These are phyloP conservation scores for Chionographis japonica DNA, from an alignment of 106 monocot genomes.

Conservation along the genomic window DNA sequence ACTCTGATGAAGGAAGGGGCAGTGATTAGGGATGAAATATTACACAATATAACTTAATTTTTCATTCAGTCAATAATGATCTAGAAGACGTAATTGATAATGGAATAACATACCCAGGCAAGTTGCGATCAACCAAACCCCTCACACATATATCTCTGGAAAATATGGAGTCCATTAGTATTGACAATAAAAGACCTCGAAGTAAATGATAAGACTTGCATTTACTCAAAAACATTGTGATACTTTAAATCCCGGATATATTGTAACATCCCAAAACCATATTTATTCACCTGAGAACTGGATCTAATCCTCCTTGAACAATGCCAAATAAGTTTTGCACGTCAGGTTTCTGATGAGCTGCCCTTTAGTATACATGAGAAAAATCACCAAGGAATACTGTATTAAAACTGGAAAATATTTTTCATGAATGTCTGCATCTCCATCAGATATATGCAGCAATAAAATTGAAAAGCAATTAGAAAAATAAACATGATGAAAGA, in stretches of 20 bases:
- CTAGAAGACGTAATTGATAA: not conserved
- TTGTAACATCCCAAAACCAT: too few species aligned
- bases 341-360: slow-evolving; percentile 92
- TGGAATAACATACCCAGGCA: slow-evolving; percentile 82
- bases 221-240: too few species aligned
- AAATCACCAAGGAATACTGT: slow-evolving; percentile 1
- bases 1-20: not conserved
- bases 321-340: slow-evolving; percentile 95
- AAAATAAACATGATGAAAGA: too few species aligned
- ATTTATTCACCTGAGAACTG: slow-evolving; percentile 71
- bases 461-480: not conserved
- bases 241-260: too few species aligned
- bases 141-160: slow-evolving; percentile 92
- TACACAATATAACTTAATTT: not conserved
- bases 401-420: too few species aligned
- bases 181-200: not conserved
- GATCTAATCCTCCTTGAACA: slow-evolving; percentile 98
- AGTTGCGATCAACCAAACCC: slow-evolving; percentile 86
- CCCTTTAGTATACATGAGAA: slow-evolving; percentile 28
- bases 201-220: too few species aligned
- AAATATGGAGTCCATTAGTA: slow-evolving; percentile 13
- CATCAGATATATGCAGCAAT: not conserved
- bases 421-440: too few species aligned
- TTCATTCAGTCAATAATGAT: not conserved
- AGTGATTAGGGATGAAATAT: not conserved